phyloP scores from a whole-genome alignment of 1,284 basidiomycete species.

The Moniliophthora roreri region DNA sequence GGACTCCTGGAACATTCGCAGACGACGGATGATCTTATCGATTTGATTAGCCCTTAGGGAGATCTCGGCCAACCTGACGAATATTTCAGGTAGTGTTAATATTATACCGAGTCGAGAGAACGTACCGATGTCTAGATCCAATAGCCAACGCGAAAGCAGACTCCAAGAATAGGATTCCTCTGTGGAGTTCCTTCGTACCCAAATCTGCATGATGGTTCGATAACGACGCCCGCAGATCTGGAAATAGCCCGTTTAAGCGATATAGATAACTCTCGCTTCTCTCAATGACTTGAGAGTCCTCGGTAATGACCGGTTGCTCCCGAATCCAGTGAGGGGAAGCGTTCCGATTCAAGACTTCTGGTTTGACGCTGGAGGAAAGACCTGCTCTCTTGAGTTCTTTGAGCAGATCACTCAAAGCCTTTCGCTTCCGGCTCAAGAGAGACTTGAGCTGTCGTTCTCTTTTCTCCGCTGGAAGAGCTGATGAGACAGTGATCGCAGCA shows the following conservation, averaged over 20 bases:
- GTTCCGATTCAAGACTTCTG: conserved; percentile 69
- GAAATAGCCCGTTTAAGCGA: conserved; percentile 69
- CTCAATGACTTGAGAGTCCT: conserved; percentile 23
- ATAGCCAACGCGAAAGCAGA: conserved; percentile 71
- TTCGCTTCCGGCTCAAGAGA: conserved; percentile 81
- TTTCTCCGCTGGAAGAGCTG: conserved; percentile 50
- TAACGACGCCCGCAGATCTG: conserved; percentile 65
- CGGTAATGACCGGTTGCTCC: conserved; percentile 51
- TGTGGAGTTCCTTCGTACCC: conserved; percentile 80
- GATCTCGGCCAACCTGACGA: conserved; percentile 36
- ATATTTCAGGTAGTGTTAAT: conserved; percentile 6
- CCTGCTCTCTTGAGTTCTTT: conserved; percentile 88
- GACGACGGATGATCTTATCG: conserved; percentile 24
- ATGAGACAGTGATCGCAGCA: conserved; percentile 50
- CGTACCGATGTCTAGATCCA: conserved; percentile 46
- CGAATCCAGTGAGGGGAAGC: conserved; percentile 66
- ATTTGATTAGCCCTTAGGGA: conserved; percentile 26
- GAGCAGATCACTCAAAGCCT: conserved; percentile 89
- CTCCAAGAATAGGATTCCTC: conserved; percentile 81
- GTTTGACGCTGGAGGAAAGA: conserved; percentile 70
- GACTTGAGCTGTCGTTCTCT: conserved; percentile 78
- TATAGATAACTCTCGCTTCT: conserved; percentile 72
- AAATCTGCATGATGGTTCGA: conserved; percentile 81
- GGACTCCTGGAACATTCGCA: conserved; percentile 26
- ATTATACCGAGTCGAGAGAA: conserved; percentile 10